These are phyloP conservation scores for Trichoderma parareesei DNA, from an alignment of 495 filamentous ascomycete species.

Conservation along the genomic window DNA sequence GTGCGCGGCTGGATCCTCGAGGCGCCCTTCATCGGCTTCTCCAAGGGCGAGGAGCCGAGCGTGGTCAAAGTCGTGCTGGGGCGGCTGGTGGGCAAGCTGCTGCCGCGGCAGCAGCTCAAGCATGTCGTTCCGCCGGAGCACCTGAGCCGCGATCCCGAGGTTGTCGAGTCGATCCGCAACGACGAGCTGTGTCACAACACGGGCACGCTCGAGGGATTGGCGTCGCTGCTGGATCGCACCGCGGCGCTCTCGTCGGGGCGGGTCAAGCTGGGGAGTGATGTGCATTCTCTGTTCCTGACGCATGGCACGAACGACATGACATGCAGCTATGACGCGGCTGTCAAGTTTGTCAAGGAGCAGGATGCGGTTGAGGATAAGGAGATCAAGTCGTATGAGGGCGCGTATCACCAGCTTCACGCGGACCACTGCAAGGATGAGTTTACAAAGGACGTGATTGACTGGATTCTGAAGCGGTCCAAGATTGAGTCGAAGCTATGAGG, in stretches of 20 bases:
- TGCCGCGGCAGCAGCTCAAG: slow-evolving; percentile 53
- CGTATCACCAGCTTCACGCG: slow-evolving; percentile 68
- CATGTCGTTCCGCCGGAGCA: slow-evolving; percentile 48
- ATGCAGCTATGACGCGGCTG: slow-evolving; percentile 52
- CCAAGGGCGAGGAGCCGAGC: slow-evolving; percentile 51
- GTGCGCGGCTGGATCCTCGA: slow-evolving; percentile 60
- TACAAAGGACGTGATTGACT: slow-evolving; percentile 61
- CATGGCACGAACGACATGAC: slow-evolving; percentile 64
- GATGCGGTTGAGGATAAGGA: slow-evolving; percentile 50
- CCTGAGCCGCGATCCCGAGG: slow-evolving; percentile 54
- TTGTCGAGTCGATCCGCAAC: slow-evolving; percentile 44
- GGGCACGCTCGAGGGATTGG: slow-evolving; percentile 68
- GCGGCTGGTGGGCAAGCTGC: slow-evolving; percentile 51
- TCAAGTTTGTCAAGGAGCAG: slow-evolving; percentile 50
- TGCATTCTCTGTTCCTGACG: slow-evolving; percentile 47
- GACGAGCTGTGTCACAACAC: slow-evolving; percentile 68
- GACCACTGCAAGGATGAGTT: slow-evolving; percentile 60
- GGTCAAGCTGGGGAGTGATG: slow-evolving; percentile 23
- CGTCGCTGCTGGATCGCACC: slow-evolving; percentile 66
- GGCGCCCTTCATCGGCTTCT: slow-evolving; percentile 62
- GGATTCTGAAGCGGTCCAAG: slow-evolving; percentile 52
- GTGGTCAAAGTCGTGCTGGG: slow-evolving; percentile 50
- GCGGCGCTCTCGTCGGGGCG: slow-evolving; percentile 40
- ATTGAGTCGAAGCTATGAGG: slow-evolving; percentile 12
- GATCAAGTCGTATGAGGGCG: slow-evolving; percentile 69